Conservation (phyloP, 768 basidiomycete species). For the Lentinula boryana region DNA sequence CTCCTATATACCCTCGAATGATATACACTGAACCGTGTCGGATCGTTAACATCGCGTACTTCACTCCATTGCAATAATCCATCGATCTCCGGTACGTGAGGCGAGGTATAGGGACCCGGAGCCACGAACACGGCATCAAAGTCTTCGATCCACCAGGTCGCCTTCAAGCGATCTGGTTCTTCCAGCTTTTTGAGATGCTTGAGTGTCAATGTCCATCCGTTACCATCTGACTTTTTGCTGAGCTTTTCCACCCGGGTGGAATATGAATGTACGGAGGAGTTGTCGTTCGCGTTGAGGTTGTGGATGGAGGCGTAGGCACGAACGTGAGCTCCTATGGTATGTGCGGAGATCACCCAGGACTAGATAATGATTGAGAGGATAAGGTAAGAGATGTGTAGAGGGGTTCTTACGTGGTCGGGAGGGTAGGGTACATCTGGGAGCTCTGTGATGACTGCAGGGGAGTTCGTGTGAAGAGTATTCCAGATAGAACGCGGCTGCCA, state of each 20-base stretch:
- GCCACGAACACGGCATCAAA: conserved; percentile 27
- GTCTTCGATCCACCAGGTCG: conserved; percentile 22
- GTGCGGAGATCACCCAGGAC: conserved; percentile 16
- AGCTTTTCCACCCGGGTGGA: conserved; percentile 32
- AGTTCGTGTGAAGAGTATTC: conserved; percentile 12
- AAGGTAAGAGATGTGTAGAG: neutral
- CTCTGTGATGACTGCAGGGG: conserved; percentile 16
- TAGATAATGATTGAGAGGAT: neutral
- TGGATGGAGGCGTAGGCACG: conserved; percentile 25
- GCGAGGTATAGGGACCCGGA: conserved; percentile 24
- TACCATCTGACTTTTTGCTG: conserved; percentile 18
- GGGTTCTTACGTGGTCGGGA: conserved; percentile 10
- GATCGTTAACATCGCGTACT: conserved; percentile 9
- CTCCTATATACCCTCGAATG: conserved; percentile 26
- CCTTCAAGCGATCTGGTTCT: conserved; percentile 13
- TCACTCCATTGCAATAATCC: conserved; percentile 23
- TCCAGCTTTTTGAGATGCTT: conserved; percentile 13
- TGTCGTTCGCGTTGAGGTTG: conserved; percentile 24
- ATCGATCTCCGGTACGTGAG: conserved; percentile 24
- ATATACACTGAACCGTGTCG: conserved; percentile 12
- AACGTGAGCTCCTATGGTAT: conserved; percentile 20
- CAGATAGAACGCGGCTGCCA: conserved; percentile 16
- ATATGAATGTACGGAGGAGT: conserved; percentile 18
- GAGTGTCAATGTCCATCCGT: conserved; percentile 16
- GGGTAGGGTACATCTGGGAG: conserved; percentile 14